phyloP scores from a whole-genome alignment of 192 early-diverging fungal genomes.

The Coemansia sp. region DNA sequence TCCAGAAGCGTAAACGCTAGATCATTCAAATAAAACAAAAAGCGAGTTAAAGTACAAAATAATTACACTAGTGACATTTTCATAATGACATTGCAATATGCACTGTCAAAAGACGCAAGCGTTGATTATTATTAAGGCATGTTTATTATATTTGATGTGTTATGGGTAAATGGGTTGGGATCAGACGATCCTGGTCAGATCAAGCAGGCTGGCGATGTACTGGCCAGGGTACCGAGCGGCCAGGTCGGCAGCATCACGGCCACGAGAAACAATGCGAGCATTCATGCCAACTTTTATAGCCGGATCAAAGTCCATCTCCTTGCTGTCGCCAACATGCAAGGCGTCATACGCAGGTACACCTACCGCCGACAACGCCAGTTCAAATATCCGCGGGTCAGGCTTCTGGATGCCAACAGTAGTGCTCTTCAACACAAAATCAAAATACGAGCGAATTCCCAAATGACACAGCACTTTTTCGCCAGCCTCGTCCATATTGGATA shows the following conservation, averaged over 20 bases:
- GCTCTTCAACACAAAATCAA: constrained; percentile 64
- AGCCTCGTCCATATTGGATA: constrained; percentile 65
- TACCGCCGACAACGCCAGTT: constrained; percentile 49
- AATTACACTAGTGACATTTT: not conserved
- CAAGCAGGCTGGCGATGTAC: constrained; percentile 19
- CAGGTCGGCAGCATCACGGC: not conserved
- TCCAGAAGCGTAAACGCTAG: not conserved
- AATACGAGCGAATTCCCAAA: constrained; percentile 52
- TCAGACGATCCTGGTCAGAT: constrained; percentile 14
- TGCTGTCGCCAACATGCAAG: constrained; percentile 66
- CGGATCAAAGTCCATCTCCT: constrained; percentile 36
- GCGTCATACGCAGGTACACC: constrained; percentile 42
- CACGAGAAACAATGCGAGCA: constrained; percentile 34
- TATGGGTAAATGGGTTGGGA: not conserved
- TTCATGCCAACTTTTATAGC: constrained; percentile 40
- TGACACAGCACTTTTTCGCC: constrained; percentile 36
- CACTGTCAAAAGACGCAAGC: not conserved
- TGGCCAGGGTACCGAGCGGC: constrained; percentile 7
- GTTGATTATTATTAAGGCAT: not conserved
- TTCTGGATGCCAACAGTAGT: constrained; percentile 58
- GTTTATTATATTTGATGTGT: constrained; percentile 1
- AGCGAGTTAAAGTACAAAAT: not conserved
- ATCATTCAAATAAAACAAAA: constrained; percentile 1
- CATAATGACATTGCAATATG: not conserved
- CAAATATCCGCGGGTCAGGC: constrained; percentile 56